A percentile compares a stretch with the other conserved stretches of the same genome.
phyloP scores from a whole-genome alignment of 345 rosid genomes.

The Iberis pinnata region DNA sequence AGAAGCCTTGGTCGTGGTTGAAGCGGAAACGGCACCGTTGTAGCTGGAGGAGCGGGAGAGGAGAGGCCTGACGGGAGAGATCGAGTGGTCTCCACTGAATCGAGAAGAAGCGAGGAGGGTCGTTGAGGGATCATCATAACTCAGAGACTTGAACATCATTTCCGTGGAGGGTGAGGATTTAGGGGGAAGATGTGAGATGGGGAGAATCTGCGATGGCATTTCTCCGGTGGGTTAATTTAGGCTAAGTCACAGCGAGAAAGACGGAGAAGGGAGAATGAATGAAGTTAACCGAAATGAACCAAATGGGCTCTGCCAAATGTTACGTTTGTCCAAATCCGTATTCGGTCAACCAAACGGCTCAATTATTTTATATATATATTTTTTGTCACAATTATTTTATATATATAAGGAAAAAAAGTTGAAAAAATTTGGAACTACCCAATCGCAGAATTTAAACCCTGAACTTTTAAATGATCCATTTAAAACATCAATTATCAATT shows the following conservation, averaged over 20 bases:
- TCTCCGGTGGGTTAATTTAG: conserved; percentile 12
- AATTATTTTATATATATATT: too few species aligned
- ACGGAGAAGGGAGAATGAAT: not conserved
- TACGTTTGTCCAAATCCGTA: too few species aligned
- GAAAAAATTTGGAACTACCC: too few species aligned
- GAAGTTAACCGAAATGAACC: conserved; percentile 1
- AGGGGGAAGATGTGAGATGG: conserved; percentile 28
- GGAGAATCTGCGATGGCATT: conserved; percentile 45
- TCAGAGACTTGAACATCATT: conserved; percentile 34
- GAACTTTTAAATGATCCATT: too few species aligned
- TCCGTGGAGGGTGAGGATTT: conserved; percentile 26
- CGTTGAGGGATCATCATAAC: conserved; percentile 40
- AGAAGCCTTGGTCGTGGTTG: not conserved
- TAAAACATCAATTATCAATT: too few species aligned
- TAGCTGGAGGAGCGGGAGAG: conserved; percentile 50
- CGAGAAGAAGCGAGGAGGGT: conserved; percentile 46
- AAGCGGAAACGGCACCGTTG: conserved; percentile 17
- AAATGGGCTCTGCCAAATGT: not conserved
- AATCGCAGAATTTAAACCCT: too few species aligned
- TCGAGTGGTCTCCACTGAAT: conserved; percentile 38
- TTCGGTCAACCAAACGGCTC: too few species aligned
- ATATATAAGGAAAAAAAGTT: too few species aligned
- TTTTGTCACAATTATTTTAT: too few species aligned
- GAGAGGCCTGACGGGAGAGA: conserved; percentile 46
- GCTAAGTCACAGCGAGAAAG: not conserved